phyloP scores from a whole-genome alignment of 345 rosid species.

The Euphorbia tirucalli region DNA sequence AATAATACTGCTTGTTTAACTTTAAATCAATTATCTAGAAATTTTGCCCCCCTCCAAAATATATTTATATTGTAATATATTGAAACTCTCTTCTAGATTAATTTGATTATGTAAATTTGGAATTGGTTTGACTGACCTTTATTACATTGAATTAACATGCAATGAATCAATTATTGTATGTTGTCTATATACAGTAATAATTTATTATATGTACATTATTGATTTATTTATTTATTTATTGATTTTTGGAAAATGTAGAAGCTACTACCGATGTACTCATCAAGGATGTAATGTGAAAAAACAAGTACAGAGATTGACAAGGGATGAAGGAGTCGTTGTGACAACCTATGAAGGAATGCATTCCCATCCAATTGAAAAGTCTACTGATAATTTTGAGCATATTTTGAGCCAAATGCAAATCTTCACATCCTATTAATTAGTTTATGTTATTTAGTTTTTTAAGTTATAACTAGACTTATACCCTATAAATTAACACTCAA shows the following conservation, averaged over 20 bases:
- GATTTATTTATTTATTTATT: background rate
- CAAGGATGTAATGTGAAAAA: conserved; percentile 35
- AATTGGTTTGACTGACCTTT: too few species aligned
- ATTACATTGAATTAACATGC: too few species aligned
- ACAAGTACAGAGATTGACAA: conserved; percentile 32
- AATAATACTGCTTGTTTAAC: too few species aligned
- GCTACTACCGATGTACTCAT: conserved; percentile 35
- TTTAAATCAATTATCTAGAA: too few species aligned
- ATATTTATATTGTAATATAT: too few species aligned
- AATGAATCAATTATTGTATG: too few species aligned
- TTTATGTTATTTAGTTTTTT: background rate
- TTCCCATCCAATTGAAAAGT: conserved; percentile 29
- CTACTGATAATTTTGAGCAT: conserved; percentile 36
- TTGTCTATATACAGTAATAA: too few species aligned
- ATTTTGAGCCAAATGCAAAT: conserved; percentile 35
- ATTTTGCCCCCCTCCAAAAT: too few species aligned
- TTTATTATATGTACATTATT: background rate
- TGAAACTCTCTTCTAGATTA: too few species aligned
- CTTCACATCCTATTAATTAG: conserved; percentile 12
- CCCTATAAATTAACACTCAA: too few species aligned
- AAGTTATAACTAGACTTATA: background rate
- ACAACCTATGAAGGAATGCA: conserved; percentile 37
- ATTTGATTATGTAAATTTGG: too few species aligned
- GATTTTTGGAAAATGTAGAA: conserved; percentile 7
- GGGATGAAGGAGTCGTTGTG: conserved; percentile 29